Conservation (phyloP, 2,329 filamentous ascomycete species). For the Geosmithia flava region DNA sequence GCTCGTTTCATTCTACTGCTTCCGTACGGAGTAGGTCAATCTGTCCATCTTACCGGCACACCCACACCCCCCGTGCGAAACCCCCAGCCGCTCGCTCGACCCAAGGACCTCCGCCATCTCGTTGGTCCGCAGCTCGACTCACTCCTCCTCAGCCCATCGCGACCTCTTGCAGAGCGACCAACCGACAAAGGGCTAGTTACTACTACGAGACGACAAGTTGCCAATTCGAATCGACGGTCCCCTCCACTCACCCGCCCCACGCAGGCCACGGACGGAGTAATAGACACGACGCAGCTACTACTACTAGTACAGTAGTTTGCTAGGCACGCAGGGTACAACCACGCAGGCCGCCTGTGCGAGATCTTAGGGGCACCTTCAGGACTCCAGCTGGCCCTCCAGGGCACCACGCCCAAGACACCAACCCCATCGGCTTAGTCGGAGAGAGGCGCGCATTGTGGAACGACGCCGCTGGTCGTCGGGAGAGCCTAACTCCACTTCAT, state of each 20-base stretch:
- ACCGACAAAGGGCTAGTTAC: neutral
- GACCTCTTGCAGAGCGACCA: neutral
- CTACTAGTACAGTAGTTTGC: too few species aligned
- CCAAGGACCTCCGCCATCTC: neutral
- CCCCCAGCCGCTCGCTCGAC: neutral
- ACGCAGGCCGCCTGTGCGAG: too few species aligned
- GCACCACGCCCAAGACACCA: neutral
- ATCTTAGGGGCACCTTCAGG: too few species aligned
- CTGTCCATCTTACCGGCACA: neutral
- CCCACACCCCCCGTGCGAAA: neutral
- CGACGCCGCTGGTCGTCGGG: constrained; percentile 19
- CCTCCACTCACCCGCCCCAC: too few species aligned
- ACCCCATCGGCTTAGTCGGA: neutral
- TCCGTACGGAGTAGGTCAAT: neutral
- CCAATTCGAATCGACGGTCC: neutral
- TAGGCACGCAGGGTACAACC: too few species aligned
- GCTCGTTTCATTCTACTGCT: neutral
- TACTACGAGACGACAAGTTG: neutral
- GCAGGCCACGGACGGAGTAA: too few species aligned
- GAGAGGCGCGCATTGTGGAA: constrained; percentile 10
- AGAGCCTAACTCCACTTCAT: constrained; percentile 13
- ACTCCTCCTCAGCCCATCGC: neutral
- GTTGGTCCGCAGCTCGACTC: neutral
- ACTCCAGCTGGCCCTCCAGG: too few species aligned
- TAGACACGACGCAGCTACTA: too few species aligned